Conservation (phyloP, 768 basidiomycete species). For the Boletus pseudopeckii region DNA sequence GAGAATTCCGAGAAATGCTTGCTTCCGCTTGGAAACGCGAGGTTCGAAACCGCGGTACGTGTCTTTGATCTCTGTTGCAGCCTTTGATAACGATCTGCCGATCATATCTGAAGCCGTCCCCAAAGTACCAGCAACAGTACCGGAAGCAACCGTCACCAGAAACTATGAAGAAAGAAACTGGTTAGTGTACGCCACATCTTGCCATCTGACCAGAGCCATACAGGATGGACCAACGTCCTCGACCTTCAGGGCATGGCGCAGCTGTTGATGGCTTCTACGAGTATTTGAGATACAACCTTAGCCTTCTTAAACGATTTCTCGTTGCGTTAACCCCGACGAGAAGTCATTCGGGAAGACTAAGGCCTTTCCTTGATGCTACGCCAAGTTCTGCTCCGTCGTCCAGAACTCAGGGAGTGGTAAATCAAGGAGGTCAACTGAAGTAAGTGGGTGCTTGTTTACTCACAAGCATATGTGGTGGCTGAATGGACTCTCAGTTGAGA, state of each 20-base stretch:
- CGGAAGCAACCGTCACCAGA: neutral
- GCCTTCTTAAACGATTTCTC: too few relatives aligned
- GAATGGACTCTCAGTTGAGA: neutral
- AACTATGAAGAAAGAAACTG: neutral
- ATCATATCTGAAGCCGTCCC: neutral
- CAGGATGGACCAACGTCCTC: neutral
- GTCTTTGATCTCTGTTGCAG: neutral
- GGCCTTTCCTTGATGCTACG: neutral
- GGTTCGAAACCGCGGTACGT: neutral
- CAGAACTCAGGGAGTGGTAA: slow-evolving; percentile 1
- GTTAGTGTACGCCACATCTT: neutral
- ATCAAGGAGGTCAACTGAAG: slow-evolving; percentile 3
- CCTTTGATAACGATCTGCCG: neutral
- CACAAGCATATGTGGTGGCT: neutral
- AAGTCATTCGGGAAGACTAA: neutral
- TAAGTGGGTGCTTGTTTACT: neutral
- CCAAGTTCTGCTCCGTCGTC: slow-evolving; percentile 4
- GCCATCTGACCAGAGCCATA: neutral
- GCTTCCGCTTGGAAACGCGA: neutral
- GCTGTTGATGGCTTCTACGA: slow-evolving; percentile 1
- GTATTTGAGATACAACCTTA: neutral
- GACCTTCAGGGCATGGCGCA: neutral
- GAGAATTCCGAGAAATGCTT: neutral
- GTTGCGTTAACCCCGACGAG: neutral
- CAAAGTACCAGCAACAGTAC: neutral